Conservation (phyloP, 306 rosid species). For the Medicago arabica region DNA sequence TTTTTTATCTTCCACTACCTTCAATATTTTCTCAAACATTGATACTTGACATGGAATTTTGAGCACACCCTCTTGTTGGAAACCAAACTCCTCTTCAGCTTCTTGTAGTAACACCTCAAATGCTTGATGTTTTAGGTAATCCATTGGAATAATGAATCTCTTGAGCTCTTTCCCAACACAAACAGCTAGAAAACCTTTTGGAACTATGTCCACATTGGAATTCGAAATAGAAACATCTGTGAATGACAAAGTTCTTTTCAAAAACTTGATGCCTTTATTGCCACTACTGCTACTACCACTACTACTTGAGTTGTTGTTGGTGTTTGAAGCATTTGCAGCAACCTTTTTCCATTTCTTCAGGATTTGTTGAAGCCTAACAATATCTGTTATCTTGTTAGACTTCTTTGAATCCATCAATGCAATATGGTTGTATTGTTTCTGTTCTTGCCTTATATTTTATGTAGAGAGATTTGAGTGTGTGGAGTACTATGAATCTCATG, state of each 20-base stretch:
- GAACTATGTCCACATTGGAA: conserved; percentile 49
- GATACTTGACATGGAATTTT: conserved; percentile 69
- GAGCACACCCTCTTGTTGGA: conserved; percentile 79
- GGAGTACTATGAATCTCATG: conserved; percentile 35
- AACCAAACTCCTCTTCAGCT: conserved; percentile 83
- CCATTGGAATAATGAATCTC: conserved; percentile 77
- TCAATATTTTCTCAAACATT: conserved; percentile 64
- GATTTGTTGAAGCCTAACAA: conserved; percentile 92
- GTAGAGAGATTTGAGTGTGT: not conserved
- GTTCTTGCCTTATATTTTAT: not conserved
- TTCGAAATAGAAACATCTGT: conserved; percentile 40
- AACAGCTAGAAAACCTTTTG: conserved; percentile 84
- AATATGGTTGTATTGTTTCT: not conserved
- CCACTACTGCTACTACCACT: conserved; percentile 7
- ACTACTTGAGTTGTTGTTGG: not conserved
- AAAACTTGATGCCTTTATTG: conserved; percentile 49
- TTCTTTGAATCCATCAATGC: conserved; percentile 69
- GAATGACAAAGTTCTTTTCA: conserved; percentile 53
- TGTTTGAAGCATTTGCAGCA: conserved; percentile 52
- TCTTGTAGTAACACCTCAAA: conserved; percentile 59
- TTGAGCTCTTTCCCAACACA: conserved; percentile 82
- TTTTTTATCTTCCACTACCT: conserved; percentile 55
- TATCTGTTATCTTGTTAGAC: conserved; percentile 78
- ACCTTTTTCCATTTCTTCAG: conserved; percentile 85
- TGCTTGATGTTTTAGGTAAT: conserved; percentile 69